These are phyloP conservation scores for Pseudocercospora vitis DNA, from an alignment of 2,329 filamentous ascomycete genomes.

Conservation along the genomic window DNA sequence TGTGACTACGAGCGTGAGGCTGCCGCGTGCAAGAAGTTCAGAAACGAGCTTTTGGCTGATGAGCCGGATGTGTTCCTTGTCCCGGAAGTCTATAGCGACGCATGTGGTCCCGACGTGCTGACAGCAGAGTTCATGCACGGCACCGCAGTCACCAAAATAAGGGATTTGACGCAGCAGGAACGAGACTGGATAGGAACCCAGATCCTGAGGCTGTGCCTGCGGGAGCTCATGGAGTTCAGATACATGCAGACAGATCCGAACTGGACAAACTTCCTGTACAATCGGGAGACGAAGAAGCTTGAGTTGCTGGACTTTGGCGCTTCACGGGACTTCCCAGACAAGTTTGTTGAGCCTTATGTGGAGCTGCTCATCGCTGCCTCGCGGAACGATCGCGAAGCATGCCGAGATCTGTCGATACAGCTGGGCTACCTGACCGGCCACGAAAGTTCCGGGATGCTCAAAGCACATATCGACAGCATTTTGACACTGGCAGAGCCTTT, in stretches of 20 bases:
- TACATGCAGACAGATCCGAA: conserved; percentile 99
- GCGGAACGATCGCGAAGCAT: conserved; percentile 43
- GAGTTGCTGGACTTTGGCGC: conserved; percentile 96
- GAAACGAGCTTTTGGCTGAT: conserved; percentile 66
- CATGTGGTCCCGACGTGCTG: conserved; percentile 80
- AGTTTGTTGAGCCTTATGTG: conserved; percentile 79
- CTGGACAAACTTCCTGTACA: conserved; percentile 98
- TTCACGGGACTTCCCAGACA: conserved; percentile 76
- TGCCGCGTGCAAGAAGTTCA: conserved; percentile 73
- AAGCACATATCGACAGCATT: conserved; percentile 86
- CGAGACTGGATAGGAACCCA: conserved; percentile 96
- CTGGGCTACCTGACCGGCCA: conserved; percentile 85
- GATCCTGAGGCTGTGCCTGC: conserved; percentile 84
- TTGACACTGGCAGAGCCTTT: conserved; percentile 93
- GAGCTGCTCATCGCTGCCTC: conserved; percentile 78
- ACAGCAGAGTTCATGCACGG: conserved; percentile 93
- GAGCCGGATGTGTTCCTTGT: conserved; percentile 75
- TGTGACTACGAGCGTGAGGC: conserved; percentile 94
- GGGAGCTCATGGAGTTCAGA: conserved; percentile 89
- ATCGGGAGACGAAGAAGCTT: conserved; percentile 65
- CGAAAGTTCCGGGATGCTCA: conserved; percentile 81
- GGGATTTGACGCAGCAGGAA: conserved; percentile 73
- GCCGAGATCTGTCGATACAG: conserved; percentile 33
- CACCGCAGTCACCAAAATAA: conserved; percentile 76
- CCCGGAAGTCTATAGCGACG: conserved; percentile 73